Percentiles rank a stretch among this genome's conserved stretches.
Conservation (phyloP, 768 basidiomycete species). For the Porpolomopsis calyptriformis region DNA sequence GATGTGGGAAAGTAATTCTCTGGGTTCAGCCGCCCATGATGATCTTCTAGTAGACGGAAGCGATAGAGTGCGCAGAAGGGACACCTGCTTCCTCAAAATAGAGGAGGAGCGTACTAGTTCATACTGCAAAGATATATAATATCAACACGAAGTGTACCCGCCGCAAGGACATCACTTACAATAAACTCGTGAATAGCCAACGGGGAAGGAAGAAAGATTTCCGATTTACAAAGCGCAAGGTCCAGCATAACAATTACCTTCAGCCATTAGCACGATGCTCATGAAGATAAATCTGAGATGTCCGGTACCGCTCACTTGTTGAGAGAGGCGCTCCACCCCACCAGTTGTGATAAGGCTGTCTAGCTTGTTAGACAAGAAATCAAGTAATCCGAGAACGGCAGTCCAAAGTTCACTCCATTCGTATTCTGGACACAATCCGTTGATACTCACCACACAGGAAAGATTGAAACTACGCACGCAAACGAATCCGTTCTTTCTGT, state of each 20-base stretch:
- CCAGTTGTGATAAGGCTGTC: conserved; percentile 43
- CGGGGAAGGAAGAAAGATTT: conserved; percentile 44
- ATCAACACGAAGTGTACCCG: neutral
- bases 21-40: conserved; percentile 23
- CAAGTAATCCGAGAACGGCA: conserved; percentile 42
- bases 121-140: conserved; percentile 32
- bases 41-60: conserved; percentile 17
- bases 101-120: conserved; percentile 51
- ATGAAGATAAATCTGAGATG: too few relatives aligned
- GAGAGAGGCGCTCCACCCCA: conserved; percentile 40
- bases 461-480: conserved; percentile 31
- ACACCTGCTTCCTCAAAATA: conserved; percentile 36
- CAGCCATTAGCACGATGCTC: neutral
- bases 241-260: conserved; percentile 48
- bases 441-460: neutral
- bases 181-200: conserved; percentile 48
- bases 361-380: conserved; percentile 45
- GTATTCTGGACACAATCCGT: conserved; percentile 34
- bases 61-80: conserved; percentile 33
- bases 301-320: conserved; percentile 49
- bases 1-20: conserved; percentile 33
- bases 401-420: conserved; percentile 59
- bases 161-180: conserved; percentile 28
- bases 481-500: conserved; percentile 39
- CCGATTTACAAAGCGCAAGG: conserved; percentile 39